These are phyloP conservation scores for Rhynchosporium secalis DNA, from an alignment of 2,329 filamentous ascomycete genomes.

Conservation along the genomic window DNA sequence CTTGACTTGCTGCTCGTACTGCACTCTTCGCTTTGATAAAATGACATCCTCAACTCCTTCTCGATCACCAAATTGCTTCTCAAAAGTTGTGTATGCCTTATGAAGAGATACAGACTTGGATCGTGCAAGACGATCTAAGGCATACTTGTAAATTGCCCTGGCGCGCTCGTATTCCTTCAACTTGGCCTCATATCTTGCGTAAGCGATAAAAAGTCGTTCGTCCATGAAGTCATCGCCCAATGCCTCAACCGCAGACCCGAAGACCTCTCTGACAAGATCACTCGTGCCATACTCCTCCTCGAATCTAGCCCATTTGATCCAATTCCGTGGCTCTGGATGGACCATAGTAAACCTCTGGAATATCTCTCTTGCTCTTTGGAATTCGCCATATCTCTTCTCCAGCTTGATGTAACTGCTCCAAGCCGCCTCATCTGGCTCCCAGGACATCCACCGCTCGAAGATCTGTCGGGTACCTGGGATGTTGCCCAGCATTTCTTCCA, in stretches of 20 bases:
- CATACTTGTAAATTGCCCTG: conserved; percentile 95
- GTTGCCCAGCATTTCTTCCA: conserved; percentile 97
- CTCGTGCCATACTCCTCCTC: conserved; percentile 94
- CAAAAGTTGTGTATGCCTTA: conserved; percentile 94
- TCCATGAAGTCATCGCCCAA: conserved; percentile 95
- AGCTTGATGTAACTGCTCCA: conserved; percentile 97
- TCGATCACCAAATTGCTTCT: conserved; percentile 94
- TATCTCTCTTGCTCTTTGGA: conserved; percentile 83
- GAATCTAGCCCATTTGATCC: conserved; percentile 98
- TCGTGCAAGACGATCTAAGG: conserved; percentile 84
- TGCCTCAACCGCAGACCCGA: conserved; percentile 82
- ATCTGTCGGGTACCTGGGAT: conserved; percentile 89
- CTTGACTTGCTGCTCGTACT: conserved; percentile 92
- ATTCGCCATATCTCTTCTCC: conserved; percentile 93
- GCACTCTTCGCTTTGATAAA: conserved; percentile 85
- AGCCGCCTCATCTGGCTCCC: conserved; percentile 94
- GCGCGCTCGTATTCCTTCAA: conserved; percentile 94
- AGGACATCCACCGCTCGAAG: conserved; percentile 97
- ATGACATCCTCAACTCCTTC: conserved; percentile 96
- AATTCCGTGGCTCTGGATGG: conserved; percentile 91
- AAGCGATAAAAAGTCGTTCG: conserved; percentile 92
- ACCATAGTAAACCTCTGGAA: conserved; percentile 89
- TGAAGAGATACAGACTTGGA: conserved; percentile 83
- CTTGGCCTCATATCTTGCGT: conserved; percentile 92
- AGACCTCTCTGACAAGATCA: conserved; percentile 89